Evolutionary conservation across 768 basidiomycete species (phyloP), one percentile per base, ranked within the genome.

Genomic region (Sporobolomyces phaffii): DNA sequence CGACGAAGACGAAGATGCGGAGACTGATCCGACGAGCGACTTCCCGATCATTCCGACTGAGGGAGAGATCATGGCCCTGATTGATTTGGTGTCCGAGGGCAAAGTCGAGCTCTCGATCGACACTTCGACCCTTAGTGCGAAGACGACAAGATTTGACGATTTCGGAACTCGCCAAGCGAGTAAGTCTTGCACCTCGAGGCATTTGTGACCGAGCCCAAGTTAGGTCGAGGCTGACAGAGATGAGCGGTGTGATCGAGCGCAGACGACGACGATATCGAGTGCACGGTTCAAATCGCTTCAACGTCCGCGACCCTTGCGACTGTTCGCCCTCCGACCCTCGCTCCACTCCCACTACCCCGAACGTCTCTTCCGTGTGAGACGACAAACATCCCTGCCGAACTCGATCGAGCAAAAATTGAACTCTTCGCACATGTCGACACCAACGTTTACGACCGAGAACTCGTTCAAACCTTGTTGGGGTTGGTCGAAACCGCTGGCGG

Each of bases 111-210:
- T 92, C 72, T 81, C 80, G 38, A 78, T 92, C 36, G 89, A 93
- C 72, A 83, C 85, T 2, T 79, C 83, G 15, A 81, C 14, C 7
- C 17, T 62, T 7, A 47, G 41, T 15, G 60, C 47, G 3, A 68
- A 83, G 56, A 80, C 86, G 17, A 84, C 82, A 68, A 78, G 80
- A 8, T 82, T 84, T 43, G 83, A 86, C 10, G 76, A 80, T 29
- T 90, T 87, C 84, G 90, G 90, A 72, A 94, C 89, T 77, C 90
- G 90, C 79, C 89, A 90, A 81, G 87, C 87, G 70, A 89, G 90
- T 88, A 68, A 61, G 81, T 76, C 11, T 28, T 31, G 14, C 28
- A 15, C 2, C 5, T 9, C 18, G n/a, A n/a, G n/a, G n/a, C n/a
- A n/a, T n/a, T n/a, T n/a, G n/a, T n/a, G n/a, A n/a, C n/a, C n/a